These are phyloP conservation scores for Trametes pubescens DNA, from an alignment of 1,284 basidiomycete species.

Conservation along the genomic window DNA sequence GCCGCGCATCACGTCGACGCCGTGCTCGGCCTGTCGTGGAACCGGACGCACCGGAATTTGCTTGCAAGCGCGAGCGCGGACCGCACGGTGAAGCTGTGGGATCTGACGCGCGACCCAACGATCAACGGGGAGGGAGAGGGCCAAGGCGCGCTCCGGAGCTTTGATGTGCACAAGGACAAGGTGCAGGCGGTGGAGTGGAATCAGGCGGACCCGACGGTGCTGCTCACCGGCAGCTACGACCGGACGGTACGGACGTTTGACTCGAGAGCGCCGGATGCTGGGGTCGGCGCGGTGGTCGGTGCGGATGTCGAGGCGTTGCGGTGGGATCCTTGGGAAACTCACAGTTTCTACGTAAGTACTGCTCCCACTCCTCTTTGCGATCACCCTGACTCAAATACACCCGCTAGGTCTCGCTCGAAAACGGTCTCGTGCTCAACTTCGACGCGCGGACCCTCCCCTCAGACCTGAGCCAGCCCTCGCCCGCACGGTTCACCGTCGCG, in stretches of 20 bases:
- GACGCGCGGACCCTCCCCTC: constrained; percentile 87
- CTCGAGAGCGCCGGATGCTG: constrained; percentile 81
- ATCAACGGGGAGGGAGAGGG: constrained; percentile 56
- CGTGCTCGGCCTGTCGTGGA: constrained; percentile 93
- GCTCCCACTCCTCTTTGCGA: constrained; percentile 13
- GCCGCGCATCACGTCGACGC: constrained; percentile 92
- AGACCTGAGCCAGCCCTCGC: constrained; percentile 64
- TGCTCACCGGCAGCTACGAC: constrained; percentile 95
- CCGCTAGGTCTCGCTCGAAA: constrained; percentile 87
- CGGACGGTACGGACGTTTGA: constrained; percentile 95
- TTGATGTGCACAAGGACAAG: constrained; percentile 92
- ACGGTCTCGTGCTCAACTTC: constrained; percentile 91
- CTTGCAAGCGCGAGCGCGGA: constrained; percentile 95
- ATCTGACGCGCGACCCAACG: constrained; percentile 79
- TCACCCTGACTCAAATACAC: background rate
- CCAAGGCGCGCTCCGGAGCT: constrained; percentile 83
- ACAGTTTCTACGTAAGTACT: constrained; percentile 84
- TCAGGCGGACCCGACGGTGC: constrained; percentile 82
- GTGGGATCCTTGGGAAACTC: constrained; percentile 96
- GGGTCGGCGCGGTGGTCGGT: constrained; percentile 82
- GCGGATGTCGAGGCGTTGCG: constrained; percentile 93
- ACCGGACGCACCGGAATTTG: constrained; percentile 87
- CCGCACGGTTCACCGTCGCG: constrained; percentile 87
- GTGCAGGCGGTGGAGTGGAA: constrained; percentile 99
- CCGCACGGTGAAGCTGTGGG: constrained; percentile 97